Percentiles rank a stretch among this genome's conserved stretches.
Evolutionary conservation across 257 asterid genomes (phyloP).

Genomic region (Plantago ovata): DNA sequence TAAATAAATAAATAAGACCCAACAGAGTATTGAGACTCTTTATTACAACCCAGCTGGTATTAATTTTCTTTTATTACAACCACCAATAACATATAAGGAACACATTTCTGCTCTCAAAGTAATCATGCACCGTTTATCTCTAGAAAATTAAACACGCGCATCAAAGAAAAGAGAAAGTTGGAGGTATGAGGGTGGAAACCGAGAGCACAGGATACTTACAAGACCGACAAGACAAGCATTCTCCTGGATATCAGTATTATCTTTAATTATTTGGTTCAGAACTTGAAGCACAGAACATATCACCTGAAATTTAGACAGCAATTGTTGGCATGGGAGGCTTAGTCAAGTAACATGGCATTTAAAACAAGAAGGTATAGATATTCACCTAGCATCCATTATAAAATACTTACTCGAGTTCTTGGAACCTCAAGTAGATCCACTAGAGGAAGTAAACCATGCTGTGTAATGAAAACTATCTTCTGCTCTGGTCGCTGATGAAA

Average conservation of each 20-base stretch:
- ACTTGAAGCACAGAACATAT: conserved; percentile 90
- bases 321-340: conserved; percentile 4
- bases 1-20: too few relatives aligned
- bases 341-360: conserved; percentile 9
- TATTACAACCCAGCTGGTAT: too few relatives aligned
- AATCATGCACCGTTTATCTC: too few relatives aligned
- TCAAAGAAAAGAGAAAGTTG: background rate
- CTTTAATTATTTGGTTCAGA: conserved; percentile 83
- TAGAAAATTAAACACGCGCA: too few relatives aligned
- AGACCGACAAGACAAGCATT: conserved; percentile 98
- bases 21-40: too few relatives aligned
- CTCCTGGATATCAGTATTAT: conserved; percentile 86
- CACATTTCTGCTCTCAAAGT: too few relatives aligned
- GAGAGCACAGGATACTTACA: conserved; percentile 50
- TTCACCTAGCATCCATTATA: conserved; percentile 21
- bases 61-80: too few relatives aligned
- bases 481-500: conserved; percentile 89
- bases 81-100: too few relatives aligned
- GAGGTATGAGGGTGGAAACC: conserved; percentile 10
- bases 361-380: conserved; percentile 18
- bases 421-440: conserved; percentile 96
- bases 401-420: conserved; percentile 63
- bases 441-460: conserved; percentile 93
- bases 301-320: conserved; percentile 42
- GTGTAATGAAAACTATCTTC: conserved; percentile 83